Evolutionary conservation across 306 rosid genomes (phyloP).

Genomic region (Carpinus fangiana): DNA sequence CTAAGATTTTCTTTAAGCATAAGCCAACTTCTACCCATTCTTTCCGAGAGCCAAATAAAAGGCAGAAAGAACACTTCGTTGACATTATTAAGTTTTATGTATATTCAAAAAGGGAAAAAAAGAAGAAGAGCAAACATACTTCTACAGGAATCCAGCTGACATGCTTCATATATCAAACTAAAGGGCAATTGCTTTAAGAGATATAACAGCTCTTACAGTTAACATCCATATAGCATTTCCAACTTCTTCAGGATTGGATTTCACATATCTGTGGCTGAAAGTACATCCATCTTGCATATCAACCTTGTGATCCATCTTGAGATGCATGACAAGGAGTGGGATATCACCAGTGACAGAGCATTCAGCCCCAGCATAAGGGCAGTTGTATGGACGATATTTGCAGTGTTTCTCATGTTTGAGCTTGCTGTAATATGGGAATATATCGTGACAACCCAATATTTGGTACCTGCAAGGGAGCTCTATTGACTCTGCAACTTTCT

Average conservation of each 20-base stretch:
- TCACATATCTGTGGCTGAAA: conserved; percentile 61
- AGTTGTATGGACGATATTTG: conserved; percentile 47
- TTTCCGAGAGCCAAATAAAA: background rate
- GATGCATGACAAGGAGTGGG: conserved; percentile 50
- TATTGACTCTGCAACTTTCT: conserved; percentile 56
- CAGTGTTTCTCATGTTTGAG: conserved; percentile 57
- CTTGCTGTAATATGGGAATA: conserved; percentile 53
- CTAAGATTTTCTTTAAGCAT: background rate
- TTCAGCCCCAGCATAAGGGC: conserved; percentile 60
- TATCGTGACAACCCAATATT: conserved; percentile 47
- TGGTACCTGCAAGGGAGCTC: conserved; percentile 57
- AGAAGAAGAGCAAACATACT: no score
- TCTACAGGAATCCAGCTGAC: conserved; percentile 1
- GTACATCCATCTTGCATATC: conserved; percentile 59
- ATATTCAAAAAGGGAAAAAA: background rate
- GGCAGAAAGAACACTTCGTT: background rate
- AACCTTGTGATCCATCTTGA: conserved; percentile 52
- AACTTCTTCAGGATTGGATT: conserved; percentile 54
- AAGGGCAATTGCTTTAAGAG: background rate
- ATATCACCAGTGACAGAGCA: conserved; percentile 55
- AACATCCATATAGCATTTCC: conserved; percentile 65
- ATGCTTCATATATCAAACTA: background rate
- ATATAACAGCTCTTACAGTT: conserved; percentile 35
- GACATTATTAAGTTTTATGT: background rate
- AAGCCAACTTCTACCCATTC: background rate